phyloP scores from a whole-genome alignment of 164 flowering plant genomes.

The Vitis rotundifolia region DNA sequence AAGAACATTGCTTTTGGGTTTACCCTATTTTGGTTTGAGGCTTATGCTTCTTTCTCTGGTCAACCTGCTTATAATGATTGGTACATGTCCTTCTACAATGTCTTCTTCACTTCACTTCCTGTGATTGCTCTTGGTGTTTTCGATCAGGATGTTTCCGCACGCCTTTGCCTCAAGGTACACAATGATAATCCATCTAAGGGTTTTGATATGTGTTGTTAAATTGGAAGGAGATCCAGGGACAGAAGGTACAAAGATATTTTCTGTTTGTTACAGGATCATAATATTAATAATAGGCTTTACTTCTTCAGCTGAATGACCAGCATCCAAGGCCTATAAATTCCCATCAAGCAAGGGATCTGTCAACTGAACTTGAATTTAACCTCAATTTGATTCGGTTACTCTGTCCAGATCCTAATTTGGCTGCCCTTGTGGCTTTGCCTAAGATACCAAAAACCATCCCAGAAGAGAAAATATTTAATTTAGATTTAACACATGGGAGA shows the following conservation, averaged over 20 bases:
- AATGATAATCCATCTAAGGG: not conserved
- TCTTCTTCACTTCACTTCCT: conserved; percentile 90
- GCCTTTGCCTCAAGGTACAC: conserved; percentile 73
- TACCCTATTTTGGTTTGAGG: conserved; percentile 80
- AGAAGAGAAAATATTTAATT: too few species aligned
- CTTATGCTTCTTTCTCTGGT: conserved; percentile 84
- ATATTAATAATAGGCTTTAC: too few species aligned
- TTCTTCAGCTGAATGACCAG: too few species aligned
- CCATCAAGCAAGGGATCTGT: too few species aligned
- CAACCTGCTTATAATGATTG: conserved; percentile 85
- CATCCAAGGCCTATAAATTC: too few species aligned
- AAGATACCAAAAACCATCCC: too few species aligned
- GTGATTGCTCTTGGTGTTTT: conserved; percentile 88
- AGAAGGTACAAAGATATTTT: too few species aligned
- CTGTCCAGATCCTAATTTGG: too few species aligned
- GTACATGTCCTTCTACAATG: conserved; percentile 82
- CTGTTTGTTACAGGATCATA: too few species aligned
- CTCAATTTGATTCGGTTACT: not conserved
- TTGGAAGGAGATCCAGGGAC: too few species aligned
- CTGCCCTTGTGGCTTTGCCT: too few species aligned
- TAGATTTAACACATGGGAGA: not conserved
- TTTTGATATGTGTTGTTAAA: not conserved
- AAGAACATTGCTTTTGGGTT: conserved; percentile 83
- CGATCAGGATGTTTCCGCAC: conserved; percentile 86
- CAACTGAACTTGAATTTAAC: not conserved